phyloP scores from a whole-genome alignment of 352 stramenopile genomes.

The Phytophthora sp. region DNA sequence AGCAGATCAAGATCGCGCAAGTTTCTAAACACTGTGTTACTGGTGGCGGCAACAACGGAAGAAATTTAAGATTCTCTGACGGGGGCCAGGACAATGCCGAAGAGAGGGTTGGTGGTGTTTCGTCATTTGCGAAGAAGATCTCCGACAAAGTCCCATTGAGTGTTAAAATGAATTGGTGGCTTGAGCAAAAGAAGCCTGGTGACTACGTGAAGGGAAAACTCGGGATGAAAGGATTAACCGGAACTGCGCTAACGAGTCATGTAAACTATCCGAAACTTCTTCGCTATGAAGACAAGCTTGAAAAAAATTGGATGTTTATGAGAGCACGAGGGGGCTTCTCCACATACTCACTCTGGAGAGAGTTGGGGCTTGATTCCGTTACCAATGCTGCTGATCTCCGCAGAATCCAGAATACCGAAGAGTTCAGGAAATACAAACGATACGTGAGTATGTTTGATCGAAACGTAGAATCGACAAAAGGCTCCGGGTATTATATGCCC shows the following conservation, averaged over 20 bases:
- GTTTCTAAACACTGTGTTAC: too few relatives aligned
- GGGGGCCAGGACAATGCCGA: too few relatives aligned
- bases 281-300: neutral
- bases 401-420: neutral
- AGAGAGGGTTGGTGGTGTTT: neutral
- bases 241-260: neutral
- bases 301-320: neutral
- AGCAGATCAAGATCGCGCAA: too few relatives aligned
- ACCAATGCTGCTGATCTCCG: neutral
- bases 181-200: neutral
- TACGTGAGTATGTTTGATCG: neutral
- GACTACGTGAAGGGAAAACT: neutral
- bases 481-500: neutral
- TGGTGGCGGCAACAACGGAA: too few relatives aligned
- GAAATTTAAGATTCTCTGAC: too few relatives aligned
- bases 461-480: neutral
- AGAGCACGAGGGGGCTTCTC: neutral
- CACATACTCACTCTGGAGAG: neutral
- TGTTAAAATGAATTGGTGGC: neutral
- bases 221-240: neutral
- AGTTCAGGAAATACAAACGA: neutral
- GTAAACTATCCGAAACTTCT: neutral
- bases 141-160: neutral
- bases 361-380: neutral
- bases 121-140: neutral